These are phyloP conservation scores for Parachlorella kessleri DNA, from an alignment of 139 green algal genomes.

Conservation along the genomic window DNA sequence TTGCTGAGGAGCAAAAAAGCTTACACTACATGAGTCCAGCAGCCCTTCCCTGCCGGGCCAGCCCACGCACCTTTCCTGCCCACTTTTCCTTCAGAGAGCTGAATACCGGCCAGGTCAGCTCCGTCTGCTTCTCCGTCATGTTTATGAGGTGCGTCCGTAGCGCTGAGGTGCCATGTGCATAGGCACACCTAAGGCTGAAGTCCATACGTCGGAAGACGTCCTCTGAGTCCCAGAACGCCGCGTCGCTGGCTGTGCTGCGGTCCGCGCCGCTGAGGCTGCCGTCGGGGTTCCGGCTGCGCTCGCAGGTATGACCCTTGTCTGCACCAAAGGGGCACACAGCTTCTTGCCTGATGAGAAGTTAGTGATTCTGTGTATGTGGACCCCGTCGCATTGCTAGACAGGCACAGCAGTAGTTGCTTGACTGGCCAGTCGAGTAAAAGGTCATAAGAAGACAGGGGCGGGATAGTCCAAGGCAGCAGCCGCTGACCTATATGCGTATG, in stretches of 20 bases:
- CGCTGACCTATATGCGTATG: constrained; percentile 74
- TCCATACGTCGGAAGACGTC: constrained; percentile 76
- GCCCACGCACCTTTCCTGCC: constrained; percentile 44
- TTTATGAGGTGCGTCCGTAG: constrained; percentile 81
- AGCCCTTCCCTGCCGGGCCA: no score
- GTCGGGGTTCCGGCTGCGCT: constrained; percentile 66
- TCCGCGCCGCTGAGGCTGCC: constrained; percentile 68
- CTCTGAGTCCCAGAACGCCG: constrained; percentile 61
- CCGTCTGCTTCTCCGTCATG: constrained; percentile 55
- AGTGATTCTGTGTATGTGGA: no score
- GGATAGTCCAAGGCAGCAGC: no score
- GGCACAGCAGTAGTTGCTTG: no score
- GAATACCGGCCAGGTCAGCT: constrained; percentile 71
- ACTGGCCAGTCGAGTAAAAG: no score
- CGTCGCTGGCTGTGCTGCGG: constrained; percentile 59
- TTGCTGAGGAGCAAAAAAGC: no score
- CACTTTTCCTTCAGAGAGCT: constrained; percentile 48
- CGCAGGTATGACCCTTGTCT: constrained; percentile 78
- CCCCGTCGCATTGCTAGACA: no score
- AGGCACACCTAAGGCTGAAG: constrained; percentile 69
- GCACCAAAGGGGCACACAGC: not conserved
- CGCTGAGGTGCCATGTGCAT: constrained; percentile 73
- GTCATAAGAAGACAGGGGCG: no score
- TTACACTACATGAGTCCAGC: no score
- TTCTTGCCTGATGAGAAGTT: no score